Base-by-base conservation (phyloP, 306 rosid species). In the Citrullus colocynthis region DNA sequence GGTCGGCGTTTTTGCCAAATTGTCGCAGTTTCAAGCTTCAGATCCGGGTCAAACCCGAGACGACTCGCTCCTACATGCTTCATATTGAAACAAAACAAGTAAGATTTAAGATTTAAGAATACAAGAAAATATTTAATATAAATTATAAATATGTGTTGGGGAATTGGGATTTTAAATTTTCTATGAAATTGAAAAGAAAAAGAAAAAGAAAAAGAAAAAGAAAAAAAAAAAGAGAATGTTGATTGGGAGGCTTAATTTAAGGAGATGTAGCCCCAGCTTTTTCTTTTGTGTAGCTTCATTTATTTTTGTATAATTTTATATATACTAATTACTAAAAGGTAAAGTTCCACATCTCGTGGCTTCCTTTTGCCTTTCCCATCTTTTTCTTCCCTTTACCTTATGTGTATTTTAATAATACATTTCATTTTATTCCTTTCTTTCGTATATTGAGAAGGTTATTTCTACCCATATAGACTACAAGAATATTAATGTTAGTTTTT, bases 1-100 rank as follows among this genome's bases (percentile, higher is more conserved):
- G 64, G 91, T 96, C 34, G 96, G 89, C 41, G 86, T 93, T 84
- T 96, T 96, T 82, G 97, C 98, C 0, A 95, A 89, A 80, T 81
- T 92, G 24, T 79, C 85, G 69, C 85, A 90, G 18, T 42, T 77
- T 44, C 84, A 83, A 83, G 85, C 79, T 78, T 82, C 81, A 83
- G 84, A 69, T 45, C 63, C 69, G 34, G 34, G 54, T 67, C 54
- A 11, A 32, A 82, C 78, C 58, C 84, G 79, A 59, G 67, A 49
- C 63, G 77, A 75, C 76, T 79, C 86, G 81, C 80, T 65, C 75
- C 84, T 89, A 81, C 78, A 88, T 86, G 89, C 90, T 79, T 90
- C 98, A 39, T 84, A 79, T 78, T 81, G 81, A 78, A 6, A 52
- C 57, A 52, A 52, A 48, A 52, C 57, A 52, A 6, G 57, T 52